Evolutionary conservation across 2,329 filamentous ascomycete genomes (phyloP), one percentile per base, ranked within the genome.

Genomic region (Fusarium penzigii): DNA sequence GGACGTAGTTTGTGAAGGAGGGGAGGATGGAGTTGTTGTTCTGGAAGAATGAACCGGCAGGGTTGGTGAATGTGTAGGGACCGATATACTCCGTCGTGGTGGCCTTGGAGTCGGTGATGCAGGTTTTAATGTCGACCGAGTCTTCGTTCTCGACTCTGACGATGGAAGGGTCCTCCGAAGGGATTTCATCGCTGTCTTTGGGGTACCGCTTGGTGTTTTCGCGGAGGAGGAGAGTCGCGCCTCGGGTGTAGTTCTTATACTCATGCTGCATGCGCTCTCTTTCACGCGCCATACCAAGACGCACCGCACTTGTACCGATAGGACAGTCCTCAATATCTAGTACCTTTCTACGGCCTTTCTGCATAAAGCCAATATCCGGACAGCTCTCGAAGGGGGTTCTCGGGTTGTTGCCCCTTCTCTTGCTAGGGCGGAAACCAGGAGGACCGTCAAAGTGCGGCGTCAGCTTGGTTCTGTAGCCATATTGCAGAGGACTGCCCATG

Each of bases 11-110:
- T 13, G 92, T 96, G 73, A 97, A 96, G 14, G 78, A 75, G 29
- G 90, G 85, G 20, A 99, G 86, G 73, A 99, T 97, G 49, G 92
- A 95, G 78, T 97, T 97, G 82, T 99, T 99, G 80, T 99, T 99
- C 70, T 99, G 94, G 83, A 99, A 99, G 78, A 99, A 99, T 47
- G 90, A 86, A 53, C 92, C 92, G 11, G 94, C 94, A 3, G 89
- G 90, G 75, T 96, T 97, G 70, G 87, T 87, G 75, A 99, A 96
- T 67, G 86, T 78, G 76, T 88, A 94, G 70, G 85, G 76, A 67
- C 88, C 90, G 57, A 99, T 83, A 73, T 95, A 97, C 72, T 99
- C 94, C 29, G 89, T 92, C 4, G 89, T 87, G 46, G 81, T 89
- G 58, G 83, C 88, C 60, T 93, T 96, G 70, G 85, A 84, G 74